Evolutionary conservation across 1,284 basidiomycete genomes (phyloP).

Genomic region (Cystobasidiaceae sp.): DNA sequence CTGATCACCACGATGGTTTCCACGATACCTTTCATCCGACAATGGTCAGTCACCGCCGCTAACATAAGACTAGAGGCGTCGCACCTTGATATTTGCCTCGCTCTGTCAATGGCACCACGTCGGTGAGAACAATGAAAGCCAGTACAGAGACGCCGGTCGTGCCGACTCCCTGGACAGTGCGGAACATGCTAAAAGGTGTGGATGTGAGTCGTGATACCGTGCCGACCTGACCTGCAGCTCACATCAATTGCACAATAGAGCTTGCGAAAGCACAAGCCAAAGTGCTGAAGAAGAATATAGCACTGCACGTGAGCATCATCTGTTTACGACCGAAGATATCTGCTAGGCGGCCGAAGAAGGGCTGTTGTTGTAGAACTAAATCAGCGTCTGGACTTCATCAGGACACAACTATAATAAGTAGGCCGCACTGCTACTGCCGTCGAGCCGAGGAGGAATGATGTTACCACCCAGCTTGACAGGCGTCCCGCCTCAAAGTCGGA

Average conservation of each 20-base stretch:
- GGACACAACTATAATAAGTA: too few species aligned
- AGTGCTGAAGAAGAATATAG: constrained; percentile 17
- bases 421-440: not conserved
- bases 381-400: too few species aligned
- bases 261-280: not conserved
- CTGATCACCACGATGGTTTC: constrained; percentile 1
- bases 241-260: constrained; percentile 8
- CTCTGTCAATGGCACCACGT: constrained; percentile 14
- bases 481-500: constrained; percentile 16
- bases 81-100: constrained; percentile 15
- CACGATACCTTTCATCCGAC: not conserved
- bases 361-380: too few species aligned
- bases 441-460: constrained; percentile 9
- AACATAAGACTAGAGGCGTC: not conserved
- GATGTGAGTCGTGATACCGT: not conserved
- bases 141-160: not conserved
- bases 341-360: constrained; percentile 16
- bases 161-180: constrained; percentile 12
- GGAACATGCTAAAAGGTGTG: constrained; percentile 1
- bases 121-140: not conserved
- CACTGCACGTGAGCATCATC: not conserved
- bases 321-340: constrained; percentile 18
- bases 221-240: not conserved
- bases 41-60: not conserved
- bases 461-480: constrained; percentile 6